Conservation (phyloP, 108 stramenopile species). For the Chaetoceros tenuissimus region DNA sequence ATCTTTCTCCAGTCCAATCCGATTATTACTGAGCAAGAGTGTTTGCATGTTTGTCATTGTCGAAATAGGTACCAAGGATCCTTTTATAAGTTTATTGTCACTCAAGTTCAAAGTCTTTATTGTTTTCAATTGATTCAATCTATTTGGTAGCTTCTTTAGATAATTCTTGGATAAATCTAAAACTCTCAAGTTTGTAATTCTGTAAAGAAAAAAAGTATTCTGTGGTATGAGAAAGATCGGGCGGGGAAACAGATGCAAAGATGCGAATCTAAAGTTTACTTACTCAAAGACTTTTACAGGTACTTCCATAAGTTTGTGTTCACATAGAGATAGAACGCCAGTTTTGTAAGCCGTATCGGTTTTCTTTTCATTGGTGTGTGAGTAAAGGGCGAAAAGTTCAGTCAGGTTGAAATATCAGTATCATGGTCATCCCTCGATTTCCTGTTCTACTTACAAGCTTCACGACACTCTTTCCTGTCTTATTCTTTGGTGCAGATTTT, state of each 20-base stretch:
- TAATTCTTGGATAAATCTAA: conserved; percentile 74
- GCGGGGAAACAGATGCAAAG: background rate
- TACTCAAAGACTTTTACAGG: conserved; percentile 60
- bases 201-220: conserved; percentile 8
- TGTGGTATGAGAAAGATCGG: background rate
- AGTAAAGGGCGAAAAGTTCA: background rate
- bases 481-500: conserved; percentile 41
- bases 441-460: conserved; percentile 26
- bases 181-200: conserved; percentile 52
- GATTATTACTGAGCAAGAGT: conserved; percentile 53
- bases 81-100: conserved; percentile 45
- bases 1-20: conserved; percentile 28
- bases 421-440: background rate
- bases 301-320: conserved; percentile 61
- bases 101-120: conserved; percentile 75
- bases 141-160: conserved; percentile 25
- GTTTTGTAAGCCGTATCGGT: conserved; percentile 59
- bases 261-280: conserved; percentile 12
- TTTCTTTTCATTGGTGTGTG: conserved; percentile 23
- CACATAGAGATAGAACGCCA: conserved; percentile 62
- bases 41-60: conserved; percentile 58
- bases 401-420: conserved; percentile 2
- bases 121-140: conserved; percentile 38
- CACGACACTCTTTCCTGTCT: conserved; percentile 60
- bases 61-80: conserved; percentile 36